These are phyloP conservation scores for Platanthera guangdongensis DNA, from an alignment of 106 monocot species.

Conservation along the genomic window DNA sequence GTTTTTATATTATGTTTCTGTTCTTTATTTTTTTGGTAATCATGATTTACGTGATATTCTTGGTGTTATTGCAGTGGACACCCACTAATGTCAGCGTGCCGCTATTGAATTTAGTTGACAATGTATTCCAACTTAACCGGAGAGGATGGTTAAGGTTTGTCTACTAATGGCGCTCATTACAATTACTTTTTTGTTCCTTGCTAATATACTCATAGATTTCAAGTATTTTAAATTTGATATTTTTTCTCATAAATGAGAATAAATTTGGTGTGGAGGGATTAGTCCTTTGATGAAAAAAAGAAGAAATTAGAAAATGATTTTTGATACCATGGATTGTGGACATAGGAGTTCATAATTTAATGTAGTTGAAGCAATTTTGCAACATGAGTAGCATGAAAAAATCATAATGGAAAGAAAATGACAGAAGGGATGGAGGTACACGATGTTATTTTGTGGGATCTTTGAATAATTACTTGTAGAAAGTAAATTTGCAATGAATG, in stretches of 20 bases:
- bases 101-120: constrained; percentile 90
- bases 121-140: constrained; percentile 86
- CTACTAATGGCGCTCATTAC: neutral
- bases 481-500: too few relatives aligned
- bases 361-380: neutral
- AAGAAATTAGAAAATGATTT: neutral
- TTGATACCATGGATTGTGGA: neutral
- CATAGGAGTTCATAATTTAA: neutral
- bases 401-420: neutral
- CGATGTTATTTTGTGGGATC: too few relatives aligned
- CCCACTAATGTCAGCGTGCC: constrained; percentile 96
- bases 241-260: neutral
- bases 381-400: neutral
- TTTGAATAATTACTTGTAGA: too few relatives aligned
- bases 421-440: neutral
- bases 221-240: too few relatives aligned
- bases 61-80: constrained; percentile 62
- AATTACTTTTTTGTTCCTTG: neutral
- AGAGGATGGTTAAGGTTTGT: constrained; percentile 95
- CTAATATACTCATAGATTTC: neutral
- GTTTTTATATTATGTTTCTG: neutral
- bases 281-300: neutral
- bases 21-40: neutral
- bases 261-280: neutral
- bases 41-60: neutral